Base-by-base conservation (phyloP, 2,329 filamentous ascomycete genomes). In the Fusarium sp. region DNA sequence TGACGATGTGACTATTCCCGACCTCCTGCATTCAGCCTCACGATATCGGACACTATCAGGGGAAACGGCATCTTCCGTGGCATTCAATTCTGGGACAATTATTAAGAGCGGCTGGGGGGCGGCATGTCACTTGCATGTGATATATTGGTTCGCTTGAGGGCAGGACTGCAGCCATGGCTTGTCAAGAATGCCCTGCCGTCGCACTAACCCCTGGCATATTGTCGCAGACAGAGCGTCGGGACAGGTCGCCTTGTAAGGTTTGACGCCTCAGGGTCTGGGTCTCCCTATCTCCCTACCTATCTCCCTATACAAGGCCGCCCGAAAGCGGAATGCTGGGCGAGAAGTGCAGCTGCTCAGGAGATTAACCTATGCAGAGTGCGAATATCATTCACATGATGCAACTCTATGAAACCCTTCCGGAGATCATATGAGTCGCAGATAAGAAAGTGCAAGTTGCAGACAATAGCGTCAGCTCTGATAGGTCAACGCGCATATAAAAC, bases 1-100 rank as follows among this genome's bases (percentile, higher is more conserved):
- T 42, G 55, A 16, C 7, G 27, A 18, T 68, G 70, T 73, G 70
- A 66, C 34, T 68, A 24, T 60, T 65, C 32, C 24, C n/a, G 47
- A 40, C 42, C 59, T 71, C 67, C 52, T 69, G 51, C 59, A 55
- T 71, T 9, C 67, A 72, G 63, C 66, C 70, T 73, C 63, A 43
- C 42, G 25, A 59, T 65, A 44, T 14, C 27, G 8, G 18, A 24
- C 14, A 45, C 27, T 14, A 34, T 70, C 61, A 70, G 38, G 11
- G 40, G 29, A 50, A 16, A 55, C 63, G 50, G 67, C 24, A 51
- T 64, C 8, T 43, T 66, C 58, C 47, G 58, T 59, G 12, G 46
- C 15, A 38, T 49, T 20, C 40, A 43, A 25, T 9, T 43, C 52
- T 34, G 42, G 38, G 14, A 24, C 52, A 49, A 68, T 68, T 68